These are phyloP conservation scores for Cronartium quercuum DNA, from an alignment of 1,284 basidiomycete genomes.

Conservation along the genomic window DNA sequence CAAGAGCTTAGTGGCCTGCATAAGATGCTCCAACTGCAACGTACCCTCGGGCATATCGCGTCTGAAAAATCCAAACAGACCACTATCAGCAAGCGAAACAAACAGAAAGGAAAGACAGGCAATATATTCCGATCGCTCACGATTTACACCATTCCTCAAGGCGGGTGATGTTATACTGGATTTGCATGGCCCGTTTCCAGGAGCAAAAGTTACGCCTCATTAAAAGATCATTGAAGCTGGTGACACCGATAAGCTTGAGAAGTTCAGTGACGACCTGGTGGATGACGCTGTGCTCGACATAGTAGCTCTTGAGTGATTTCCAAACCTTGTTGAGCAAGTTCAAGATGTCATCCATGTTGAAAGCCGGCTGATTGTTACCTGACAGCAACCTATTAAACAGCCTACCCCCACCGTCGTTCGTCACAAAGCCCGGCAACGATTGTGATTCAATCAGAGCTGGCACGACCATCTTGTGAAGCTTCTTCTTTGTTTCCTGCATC, in stretches of 20 bases:
- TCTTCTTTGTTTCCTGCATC: conserved; percentile 99
- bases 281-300: conserved; percentile 95
- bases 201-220: conserved; percentile 99
- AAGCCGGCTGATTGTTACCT: conserved; percentile 72
- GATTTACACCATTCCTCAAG: conserved; percentile 71
- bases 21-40: conserved; percentile 93
- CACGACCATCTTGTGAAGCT: conserved; percentile 94
- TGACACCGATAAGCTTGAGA: conserved; percentile 91
- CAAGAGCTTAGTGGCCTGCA: conserved; percentile 97
- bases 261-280: conserved; percentile 96
- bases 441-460: conserved; percentile 97
- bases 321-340: conserved; percentile 96
- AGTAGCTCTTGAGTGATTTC: conserved; percentile 97
- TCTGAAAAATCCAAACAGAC: neutral
- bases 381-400: conserved; percentile 89
- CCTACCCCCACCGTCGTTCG: conserved; percentile 78
- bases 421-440: conserved; percentile 94
- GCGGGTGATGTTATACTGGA: conserved; percentile 96
- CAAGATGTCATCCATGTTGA: conserved; percentile 96
- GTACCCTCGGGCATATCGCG: conserved; percentile 95
- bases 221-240: conserved; percentile 95
- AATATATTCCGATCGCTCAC: conserved; percentile 40
- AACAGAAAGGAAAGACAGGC: neutral
- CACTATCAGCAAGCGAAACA: neutral
- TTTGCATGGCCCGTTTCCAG: conserved; percentile 99